Evolutionary conservation across 148 eudicot species (phyloP).

Genomic region (Simmondsia chinensis): DNA sequence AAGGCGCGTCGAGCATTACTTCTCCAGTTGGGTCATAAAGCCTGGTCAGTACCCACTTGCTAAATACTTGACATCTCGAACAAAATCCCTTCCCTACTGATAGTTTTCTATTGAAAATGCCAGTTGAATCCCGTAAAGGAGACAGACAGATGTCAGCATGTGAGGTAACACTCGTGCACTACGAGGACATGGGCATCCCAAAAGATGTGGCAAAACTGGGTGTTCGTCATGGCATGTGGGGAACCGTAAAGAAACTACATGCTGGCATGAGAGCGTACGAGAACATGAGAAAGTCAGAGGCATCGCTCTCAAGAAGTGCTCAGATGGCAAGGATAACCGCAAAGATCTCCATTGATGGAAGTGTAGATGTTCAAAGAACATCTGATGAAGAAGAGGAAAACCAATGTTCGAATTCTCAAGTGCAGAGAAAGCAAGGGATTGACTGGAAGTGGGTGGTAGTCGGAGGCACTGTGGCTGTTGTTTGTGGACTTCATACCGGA

Average conservation of each 20-base stretch:
- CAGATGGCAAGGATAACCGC: slow-evolving; percentile 67
- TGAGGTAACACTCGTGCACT: slow-evolving; percentile 76
- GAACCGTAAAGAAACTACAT: slow-evolving; percentile 84
- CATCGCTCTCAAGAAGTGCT: slow-evolving; percentile 51
- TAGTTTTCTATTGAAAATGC: background rate
- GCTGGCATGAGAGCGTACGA: slow-evolving; percentile 87
- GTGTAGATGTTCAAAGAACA: slow-evolving; percentile 12
- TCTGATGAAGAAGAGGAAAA: slow-evolving; percentile 26
- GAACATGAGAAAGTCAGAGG: slow-evolving; percentile 40
- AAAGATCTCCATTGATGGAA: slow-evolving; percentile 31
- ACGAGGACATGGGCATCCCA: slow-evolving; percentile 98
- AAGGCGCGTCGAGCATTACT: slow-evolving; percentile 85
- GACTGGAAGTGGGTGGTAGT: slow-evolving; percentile 77
- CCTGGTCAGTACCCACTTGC: slow-evolving; percentile 62
- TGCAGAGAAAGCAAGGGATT: slow-evolving; percentile 22
- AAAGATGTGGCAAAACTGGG: slow-evolving; percentile 87
- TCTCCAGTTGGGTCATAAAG: slow-evolving; percentile 89
- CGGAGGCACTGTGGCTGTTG: slow-evolving; percentile 76
- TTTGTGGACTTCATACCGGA: slow-evolving; percentile 77
- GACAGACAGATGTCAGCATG: slow-evolving; percentile 74
- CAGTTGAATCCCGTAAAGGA: slow-evolving; percentile 77
- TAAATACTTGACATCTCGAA: too few relatives aligned
- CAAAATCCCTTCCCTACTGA: background rate
- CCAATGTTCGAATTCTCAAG: slow-evolving; percentile 5
- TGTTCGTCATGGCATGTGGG: slow-evolving; percentile 99